Base-by-base conservation (phyloP, 164 flowering plant species). In the Vitis rupestris region DNA sequence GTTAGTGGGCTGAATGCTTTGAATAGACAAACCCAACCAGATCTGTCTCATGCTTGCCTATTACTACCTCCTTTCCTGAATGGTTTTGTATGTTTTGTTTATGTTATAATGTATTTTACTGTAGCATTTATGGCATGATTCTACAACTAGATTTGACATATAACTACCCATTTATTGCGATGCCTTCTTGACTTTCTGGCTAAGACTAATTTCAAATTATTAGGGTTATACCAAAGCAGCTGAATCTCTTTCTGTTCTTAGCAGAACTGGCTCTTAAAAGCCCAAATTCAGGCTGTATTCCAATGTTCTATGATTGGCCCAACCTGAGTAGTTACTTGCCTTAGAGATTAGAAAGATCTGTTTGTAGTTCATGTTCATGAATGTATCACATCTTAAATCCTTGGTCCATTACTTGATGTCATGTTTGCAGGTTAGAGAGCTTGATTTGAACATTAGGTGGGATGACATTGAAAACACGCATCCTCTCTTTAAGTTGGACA, bases 371-470 rank as follows among this genome's bases (percentile, higher is more conserved):
- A 37, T 10, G 3, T 63, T 67, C n/a, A 37, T 44, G 10, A 57
- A 55, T 50, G 44, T 15, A 14, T 15, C 13, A 50, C 31, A 13
- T 23, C 8, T 44, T 27, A 65, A 65, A 49, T 50, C 52, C 68
- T 68, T 62, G 56, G 13, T 66, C 58, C 63, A 48, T 55, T 66
- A 65, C 63, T 68, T 50, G 12, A 29, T 76, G 29, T 59, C 16
- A 12, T 70, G 12, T 51, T 74, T 73, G 69, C 87, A 95, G 98
- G 85, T 93, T 67, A 88, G 97, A 71, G 97, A 91, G 74, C 85
- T 95, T 69, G 88, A 91, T 70, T 71, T 75, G 7, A 80, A 84
- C 77, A 87, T 91, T 57, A 82, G 77, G 74, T 95, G 99, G 99
- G 86, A 87, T 75, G 89, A 89, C 29, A 81, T 95, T 80, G 90